Evolutionary conservation across 371 early-diverging fungal species (phyloP).

Genomic region (Mortierella sp.): DNA sequence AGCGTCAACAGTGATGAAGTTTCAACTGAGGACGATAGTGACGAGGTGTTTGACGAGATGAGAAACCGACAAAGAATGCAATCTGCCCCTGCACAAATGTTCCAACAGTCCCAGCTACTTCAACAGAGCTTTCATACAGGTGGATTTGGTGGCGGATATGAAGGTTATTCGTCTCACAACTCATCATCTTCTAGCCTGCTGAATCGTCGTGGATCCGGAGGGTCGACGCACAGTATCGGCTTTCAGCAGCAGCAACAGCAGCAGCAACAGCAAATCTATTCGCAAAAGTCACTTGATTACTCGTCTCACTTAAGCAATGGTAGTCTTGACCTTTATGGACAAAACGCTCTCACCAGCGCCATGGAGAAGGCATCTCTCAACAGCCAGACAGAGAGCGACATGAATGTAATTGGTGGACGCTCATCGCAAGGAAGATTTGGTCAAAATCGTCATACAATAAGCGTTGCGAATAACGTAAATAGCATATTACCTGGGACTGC

Average conservation of each 20-base stretch:
- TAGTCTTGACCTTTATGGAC: constrained; percentile 20
- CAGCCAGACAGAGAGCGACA: constrained; percentile 14
- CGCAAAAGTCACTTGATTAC: constrained; percentile 15
- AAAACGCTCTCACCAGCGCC: constrained; percentile 10
- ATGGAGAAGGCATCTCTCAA: constrained; percentile 32
- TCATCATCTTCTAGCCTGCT: constrained; percentile 36
- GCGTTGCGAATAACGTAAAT: constrained; percentile 1
- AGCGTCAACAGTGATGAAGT: constrained; percentile 53
- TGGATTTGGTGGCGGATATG: constrained; percentile 20
- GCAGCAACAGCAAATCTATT: constrained; percentile 31
- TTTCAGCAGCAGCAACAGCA: constrained; percentile 29
- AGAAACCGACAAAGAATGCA: constrained; percentile 36
- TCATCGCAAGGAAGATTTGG: constrained; percentile 20
- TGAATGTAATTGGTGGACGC: constrained; percentile 20
- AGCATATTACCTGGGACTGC: constrained; percentile 10
- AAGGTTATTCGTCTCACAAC: constrained; percentile 32
- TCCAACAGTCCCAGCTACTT: constrained; percentile 22
- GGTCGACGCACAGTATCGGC: constrained; percentile 31
- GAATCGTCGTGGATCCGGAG: constrained; percentile 46
- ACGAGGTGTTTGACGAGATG: constrained; percentile 55
- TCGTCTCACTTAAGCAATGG: constrained; percentile 14
- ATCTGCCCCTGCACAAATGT: constrained; percentile 18
- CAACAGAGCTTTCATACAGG: constrained; percentile 18
- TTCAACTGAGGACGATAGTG: constrained; percentile 53
- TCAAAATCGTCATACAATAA: constrained; percentile 17